These are phyloP conservation scores for Nicotiana undulata DNA, from an alignment of 257 asterid species.

Conservation along the genomic window DNA sequence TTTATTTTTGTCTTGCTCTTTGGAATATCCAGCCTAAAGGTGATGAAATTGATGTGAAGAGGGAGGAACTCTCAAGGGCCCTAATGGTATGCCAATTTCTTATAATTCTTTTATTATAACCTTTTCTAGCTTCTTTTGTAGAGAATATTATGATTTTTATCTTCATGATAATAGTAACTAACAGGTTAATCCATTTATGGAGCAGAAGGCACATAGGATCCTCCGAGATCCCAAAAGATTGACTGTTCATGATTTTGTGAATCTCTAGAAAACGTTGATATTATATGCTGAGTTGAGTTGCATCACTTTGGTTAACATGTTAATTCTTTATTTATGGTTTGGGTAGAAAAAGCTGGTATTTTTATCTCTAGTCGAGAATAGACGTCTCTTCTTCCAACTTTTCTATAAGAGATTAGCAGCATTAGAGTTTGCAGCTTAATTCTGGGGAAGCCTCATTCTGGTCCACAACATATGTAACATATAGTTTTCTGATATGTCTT, in stretches of 20 bases:
- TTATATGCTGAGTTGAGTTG: not conserved
- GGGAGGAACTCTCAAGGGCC: conserved; percentile 75
- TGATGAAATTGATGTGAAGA: conserved; percentile 56
- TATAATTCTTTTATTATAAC: not conserved
- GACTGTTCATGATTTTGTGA: not conserved
- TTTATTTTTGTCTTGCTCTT: conserved; percentile 15
- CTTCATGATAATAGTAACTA: not conserved
- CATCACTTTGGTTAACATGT: not conserved
- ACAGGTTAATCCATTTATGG: not conserved
- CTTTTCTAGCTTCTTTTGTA: not conserved
- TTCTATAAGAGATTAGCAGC: not conserved
- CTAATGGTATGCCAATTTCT: conserved; percentile 59
- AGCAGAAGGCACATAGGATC: not conserved
- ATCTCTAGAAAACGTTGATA: not conserved
- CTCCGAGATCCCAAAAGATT: not conserved
- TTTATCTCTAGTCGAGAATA: not conserved
- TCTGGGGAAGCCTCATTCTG: not conserved
- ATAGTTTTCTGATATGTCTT: not conserved
- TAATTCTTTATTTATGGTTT: not conserved
- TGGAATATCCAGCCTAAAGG: conserved; percentile 47
- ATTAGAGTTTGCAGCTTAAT: not conserved
- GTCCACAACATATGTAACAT: not conserved
- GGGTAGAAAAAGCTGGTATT: not conserved
- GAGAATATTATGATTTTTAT: not conserved
- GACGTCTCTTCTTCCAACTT: not conserved